These are phyloP conservation scores for Phytophthora capsici DNA, from an alignment of 352 stramenopile species.

Conservation along the genomic window DNA sequence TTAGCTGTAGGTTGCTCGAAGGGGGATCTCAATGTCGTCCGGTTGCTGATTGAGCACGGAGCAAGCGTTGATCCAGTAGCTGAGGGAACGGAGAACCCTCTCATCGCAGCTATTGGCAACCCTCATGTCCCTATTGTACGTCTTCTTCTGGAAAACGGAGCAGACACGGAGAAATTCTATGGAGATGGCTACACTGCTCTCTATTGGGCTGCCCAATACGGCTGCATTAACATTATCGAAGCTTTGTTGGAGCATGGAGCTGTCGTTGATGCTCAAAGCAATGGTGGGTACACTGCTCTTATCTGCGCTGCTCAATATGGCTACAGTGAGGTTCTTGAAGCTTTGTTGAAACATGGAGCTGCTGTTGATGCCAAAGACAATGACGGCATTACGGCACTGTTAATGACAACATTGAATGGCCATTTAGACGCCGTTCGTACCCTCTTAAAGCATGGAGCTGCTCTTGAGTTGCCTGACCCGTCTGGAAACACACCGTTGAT, in stretches of 20 bases:
- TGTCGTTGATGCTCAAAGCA: too few species aligned
- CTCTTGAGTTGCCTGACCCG: neutral
- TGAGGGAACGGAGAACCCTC: neutral
- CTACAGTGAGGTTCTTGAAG: neutral
- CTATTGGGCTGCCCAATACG: neutral
- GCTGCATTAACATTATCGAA: neutral
- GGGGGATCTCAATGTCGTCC: neutral
- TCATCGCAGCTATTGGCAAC: neutral
- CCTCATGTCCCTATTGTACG: neutral
- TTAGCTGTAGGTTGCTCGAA: neutral
- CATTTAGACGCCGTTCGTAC: neutral
- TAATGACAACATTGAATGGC: neutral
- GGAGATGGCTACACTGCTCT: neutral
- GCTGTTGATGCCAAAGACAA: neutral
- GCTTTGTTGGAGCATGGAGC: neutral
- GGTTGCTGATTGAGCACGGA: neutral
- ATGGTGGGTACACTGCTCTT: too few species aligned
- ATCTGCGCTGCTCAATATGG: neutral
- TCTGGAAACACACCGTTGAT: neutral
- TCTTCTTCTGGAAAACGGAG: neutral
- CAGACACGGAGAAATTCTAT: neutral
- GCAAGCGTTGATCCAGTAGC: neutral
- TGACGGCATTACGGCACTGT: neutral
- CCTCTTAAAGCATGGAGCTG: neutral
- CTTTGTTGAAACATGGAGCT: neutral